Percentiles rank a stretch among this genome's conserved stretches.
Conservation (phyloP, 768 basidiomycete species). For the Psilocybe cyanescens region DNA sequence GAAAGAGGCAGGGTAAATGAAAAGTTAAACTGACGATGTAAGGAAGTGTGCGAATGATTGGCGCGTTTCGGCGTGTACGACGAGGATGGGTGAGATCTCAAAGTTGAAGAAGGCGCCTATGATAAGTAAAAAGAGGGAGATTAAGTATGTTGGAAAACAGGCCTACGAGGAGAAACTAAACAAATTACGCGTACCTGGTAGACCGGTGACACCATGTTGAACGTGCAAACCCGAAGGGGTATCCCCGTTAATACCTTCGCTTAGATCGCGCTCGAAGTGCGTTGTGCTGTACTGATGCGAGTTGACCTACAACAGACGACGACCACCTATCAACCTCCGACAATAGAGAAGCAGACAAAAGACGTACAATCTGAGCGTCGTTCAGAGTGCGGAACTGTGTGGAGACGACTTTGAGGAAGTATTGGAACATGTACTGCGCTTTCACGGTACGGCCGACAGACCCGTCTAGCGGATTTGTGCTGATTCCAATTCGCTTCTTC, state of each 20-base stretch:
- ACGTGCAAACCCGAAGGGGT: conserved; percentile 68
- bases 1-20: neutral
- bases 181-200: conserved; percentile 51
- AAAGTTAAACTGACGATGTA: conserved; percentile 76
- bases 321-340: neutral
- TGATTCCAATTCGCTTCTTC: conserved; percentile 75
- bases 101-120: conserved; percentile 87
- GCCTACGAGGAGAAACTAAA: neutral
- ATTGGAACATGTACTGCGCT: conserved; percentile 94
- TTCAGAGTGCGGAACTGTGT: conserved; percentile 86
- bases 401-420: conserved; percentile 98
- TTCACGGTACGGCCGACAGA: conserved; percentile 62
- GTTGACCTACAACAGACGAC: conserved; percentile 57
- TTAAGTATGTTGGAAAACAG: too few relatives aligned
- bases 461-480: conserved; percentile 76
- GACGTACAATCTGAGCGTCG: conserved; percentile 62
- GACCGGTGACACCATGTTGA: conserved; percentile 72
- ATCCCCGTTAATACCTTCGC: conserved; percentile 59
- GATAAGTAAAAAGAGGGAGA: too few relatives aligned
- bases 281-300: conserved; percentile 97
- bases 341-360: neutral
- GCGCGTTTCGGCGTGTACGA: conserved; percentile 87
- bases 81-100: conserved; percentile 95
- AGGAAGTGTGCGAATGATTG: conserved; percentile 98
- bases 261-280: conserved; percentile 92